Base-by-base conservation (phyloP, 441 rosid genomes). In the Adansonia rubrostipa region DNA sequence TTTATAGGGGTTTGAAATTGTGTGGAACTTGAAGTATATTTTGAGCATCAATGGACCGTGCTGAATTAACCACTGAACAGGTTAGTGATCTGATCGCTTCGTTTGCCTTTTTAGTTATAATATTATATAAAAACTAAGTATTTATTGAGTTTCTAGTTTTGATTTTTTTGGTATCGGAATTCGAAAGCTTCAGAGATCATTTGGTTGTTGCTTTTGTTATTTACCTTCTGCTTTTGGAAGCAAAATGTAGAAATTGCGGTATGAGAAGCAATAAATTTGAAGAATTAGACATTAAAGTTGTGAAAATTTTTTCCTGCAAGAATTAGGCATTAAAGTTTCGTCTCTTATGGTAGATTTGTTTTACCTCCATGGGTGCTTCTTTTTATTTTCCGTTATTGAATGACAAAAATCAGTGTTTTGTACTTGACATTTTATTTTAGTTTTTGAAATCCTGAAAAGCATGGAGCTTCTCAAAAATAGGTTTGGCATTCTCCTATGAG, bases 61-160 rank as follows among this genome's bases (percentile, higher is more conserved):
- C 73, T 22, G 73, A 69, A 48, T 42, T 69, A 69, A 48, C 42
- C 11, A 69, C 42, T 22, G 42, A 69, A 50, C 73, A 69, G 73
- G 73, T 69, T 69, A 42, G 73, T 69, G 73, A 69, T 48, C 73
- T 48, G 73, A 69, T 47, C 73, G 22, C 57, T 48, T 69, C 57
- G 6, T 69, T 48, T 48, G 73, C 73, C 22, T 48, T 48, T 6
- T 22, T 69, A 13, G 42, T 20, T 69, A 11, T 69, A 44, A 22
- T 11, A 20, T 69, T 69, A 22, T 33, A 19, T 48, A 24, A 45
- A 5, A 22, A 22, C n/a, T 13, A 48, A 48, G 42, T 48, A 6
- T 69, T 67, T 48, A 47, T 48, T 48, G 73, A 69, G 58, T 69
- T 48, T 22, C 19, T 11, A 20, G 19, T 19, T 19, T 19, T 19